Percentiles rank a stretch among this genome's conserved stretches.
phyloP scores from a whole-genome alignment of 108 stramenopile genomes.

The Nitzschia inconspicua region DNA sequence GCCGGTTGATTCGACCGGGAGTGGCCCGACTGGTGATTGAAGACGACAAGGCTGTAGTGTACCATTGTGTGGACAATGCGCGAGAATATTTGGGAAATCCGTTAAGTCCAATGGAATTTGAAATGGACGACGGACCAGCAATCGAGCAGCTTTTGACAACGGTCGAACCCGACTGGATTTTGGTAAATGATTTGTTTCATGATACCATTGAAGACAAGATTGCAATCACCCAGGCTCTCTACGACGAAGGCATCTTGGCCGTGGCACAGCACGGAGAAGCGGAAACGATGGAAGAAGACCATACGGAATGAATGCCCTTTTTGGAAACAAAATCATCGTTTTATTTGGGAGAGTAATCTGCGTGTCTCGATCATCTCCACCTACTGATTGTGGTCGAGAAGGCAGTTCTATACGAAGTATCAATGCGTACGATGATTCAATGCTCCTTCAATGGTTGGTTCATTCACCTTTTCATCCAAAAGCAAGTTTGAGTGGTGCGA shows the following conservation, averaged over 20 bases:
- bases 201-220: conserved; percentile 89
- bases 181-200: conserved; percentile 83
- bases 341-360: too few species aligned
- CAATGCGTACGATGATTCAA: too few species aligned
- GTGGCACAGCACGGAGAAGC: conserved; percentile 8
- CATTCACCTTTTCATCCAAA: too few species aligned
- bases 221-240: conserved; percentile 78
- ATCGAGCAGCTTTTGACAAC: conserved; percentile 89
- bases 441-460: too few species aligned
- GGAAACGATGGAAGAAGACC: too few species aligned
- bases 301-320: too few species aligned
- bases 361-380: too few species aligned
- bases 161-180: conserved; percentile 83
- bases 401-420: too few species aligned
- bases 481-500: too few species aligned
- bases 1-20: conserved; percentile 81
- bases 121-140: conserved; percentile 95
- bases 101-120: conserved; percentile 93
- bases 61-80: conserved; percentile 95
- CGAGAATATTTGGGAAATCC: conserved; percentile 84
- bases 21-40: conserved; percentile 89
- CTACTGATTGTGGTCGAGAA: too few species aligned
- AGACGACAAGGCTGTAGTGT: conserved; percentile 90
- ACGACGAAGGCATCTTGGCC: conserved; percentile 84
- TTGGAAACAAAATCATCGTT: too few species aligned